Percentiles rank a stretch among this genome's conserved stretches.
Evolutionary conservation across 352 stramenopile genomes (phyloP).

Genomic region (Phytophthora vignae): DNA sequence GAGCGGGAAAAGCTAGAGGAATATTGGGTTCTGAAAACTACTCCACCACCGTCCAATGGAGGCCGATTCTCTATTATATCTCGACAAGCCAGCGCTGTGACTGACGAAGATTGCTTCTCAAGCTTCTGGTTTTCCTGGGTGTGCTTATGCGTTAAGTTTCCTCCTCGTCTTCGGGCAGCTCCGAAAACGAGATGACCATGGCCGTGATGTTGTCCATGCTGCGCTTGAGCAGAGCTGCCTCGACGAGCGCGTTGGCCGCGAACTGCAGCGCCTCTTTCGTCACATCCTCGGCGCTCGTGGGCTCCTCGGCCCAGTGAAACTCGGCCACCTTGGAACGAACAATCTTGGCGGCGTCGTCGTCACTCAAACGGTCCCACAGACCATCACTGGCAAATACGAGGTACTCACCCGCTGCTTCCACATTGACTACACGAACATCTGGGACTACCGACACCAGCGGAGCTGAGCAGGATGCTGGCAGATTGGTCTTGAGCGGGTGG

Average conservation of each 20-base stretch:
- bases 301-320: conserved; percentile 37
- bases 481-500: conserved; percentile 76
- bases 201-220: conserved; percentile 89
- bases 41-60: conserved; percentile 26
- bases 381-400: conserved; percentile 83
- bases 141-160: conserved; percentile 21
- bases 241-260: conserved; percentile 70
- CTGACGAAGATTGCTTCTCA: conserved; percentile 23
- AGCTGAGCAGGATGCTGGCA: conserved; percentile 63
- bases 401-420: conserved; percentile 60
- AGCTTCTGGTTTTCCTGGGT: conserved; percentile 15
- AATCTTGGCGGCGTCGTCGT: conserved; percentile 70
- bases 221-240: conserved; percentile 68
- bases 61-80: conserved; percentile 40
- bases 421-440: conserved; percentile 74
- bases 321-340: conserved; percentile 65
- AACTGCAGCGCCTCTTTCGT: conserved; percentile 65
- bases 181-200: conserved; percentile 72
- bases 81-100: conserved; percentile 18
- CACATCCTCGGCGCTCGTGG: conserved; percentile 23
- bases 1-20: conserved; percentile 1
- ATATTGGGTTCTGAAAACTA: conserved; percentile 21
- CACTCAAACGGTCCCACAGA: conserved; percentile 79
- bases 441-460: conserved; percentile 77
- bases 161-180: conserved; percentile 27